Conservation (phyloP, 306 rosid species). For the Acacia crassicarpa region DNA sequence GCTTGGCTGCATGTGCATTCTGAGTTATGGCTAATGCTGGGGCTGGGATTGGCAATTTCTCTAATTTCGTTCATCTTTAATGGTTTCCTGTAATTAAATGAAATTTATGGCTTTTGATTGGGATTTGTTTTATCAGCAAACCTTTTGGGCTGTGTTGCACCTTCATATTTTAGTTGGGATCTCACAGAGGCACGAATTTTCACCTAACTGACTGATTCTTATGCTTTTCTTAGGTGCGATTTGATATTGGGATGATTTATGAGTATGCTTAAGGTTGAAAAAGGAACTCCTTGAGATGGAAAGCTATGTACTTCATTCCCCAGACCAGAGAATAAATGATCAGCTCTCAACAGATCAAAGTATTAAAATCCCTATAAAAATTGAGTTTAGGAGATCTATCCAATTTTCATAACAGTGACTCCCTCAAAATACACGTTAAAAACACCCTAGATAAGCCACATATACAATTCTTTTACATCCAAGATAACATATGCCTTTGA, state of each 20-base stretch:
- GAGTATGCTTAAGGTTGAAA: neutral
- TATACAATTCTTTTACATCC: neutral
- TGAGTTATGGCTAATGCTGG: neutral
- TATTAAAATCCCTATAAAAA: neutral
- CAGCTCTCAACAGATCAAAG: neutral
- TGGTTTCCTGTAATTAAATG: neutral
- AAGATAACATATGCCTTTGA: neutral
- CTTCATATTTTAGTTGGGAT: neutral
- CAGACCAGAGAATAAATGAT: neutral
- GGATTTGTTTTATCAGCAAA: neutral
- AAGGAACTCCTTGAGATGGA: neutral
- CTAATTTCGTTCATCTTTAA: neutral
- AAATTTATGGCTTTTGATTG: neutral
- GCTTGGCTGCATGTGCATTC: neutral
- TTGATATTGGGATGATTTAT: slow-evolving; percentile 10
- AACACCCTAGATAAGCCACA: neutral
- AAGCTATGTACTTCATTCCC: neutral
- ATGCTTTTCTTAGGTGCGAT: neutral
- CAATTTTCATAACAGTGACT: neutral
- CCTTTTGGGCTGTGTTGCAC: neutral
- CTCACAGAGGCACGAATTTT: neutral
- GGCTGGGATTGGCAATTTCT: slow-evolving; percentile 5
- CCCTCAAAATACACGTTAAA: neutral
- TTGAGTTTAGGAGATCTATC: neutral
- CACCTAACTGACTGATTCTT: neutral